Evolutionary conservation across 208 protist genomes (phyloP), one percentile per base, ranked within the genome.

Genomic region (Trypanosoma cruzi): DNA sequence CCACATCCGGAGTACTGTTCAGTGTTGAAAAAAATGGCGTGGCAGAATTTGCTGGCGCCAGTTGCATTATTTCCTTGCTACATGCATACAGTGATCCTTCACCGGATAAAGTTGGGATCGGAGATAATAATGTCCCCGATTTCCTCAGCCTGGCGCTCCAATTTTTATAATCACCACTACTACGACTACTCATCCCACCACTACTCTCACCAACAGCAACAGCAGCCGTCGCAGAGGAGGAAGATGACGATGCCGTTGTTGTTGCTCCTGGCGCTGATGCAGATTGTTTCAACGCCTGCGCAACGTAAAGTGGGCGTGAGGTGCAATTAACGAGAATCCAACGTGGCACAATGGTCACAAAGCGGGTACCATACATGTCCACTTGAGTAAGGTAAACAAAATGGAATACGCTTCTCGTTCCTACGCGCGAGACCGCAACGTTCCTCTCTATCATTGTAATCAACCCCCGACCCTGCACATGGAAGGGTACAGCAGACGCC

Each of bases 271-370:
- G 67, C 13, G 68, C 61, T 58, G 78, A 58, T 16, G 64, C 53
- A 28, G 80, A 2, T 18, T 28, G 16, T 59, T 68, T 73, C 65
- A 84, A 57, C 4, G 82, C 71, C 48, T 82, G 79, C 4, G 80
- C 85, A 10, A 89, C 77, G 69, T 88, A 91, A 20, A 96, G 70
- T 11, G 80, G 75, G 22, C 68, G 71, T 49, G 64, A 67, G 26
- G 72, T 91, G 65, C 87, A 85, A 75, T 97, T 97, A 20, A 90
- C 82, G n/a, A 97, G 26, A 22, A 93, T 70, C 89, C 92, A 97
- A 6, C 89, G 92, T 26, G 89, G 89, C 8, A 85, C 83, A 60
- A 97, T 86, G n/a, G 71, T 81, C 29, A 97, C 86, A 26, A 89
- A 79, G 20, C 84, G 49, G 1, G 81, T 70, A 5, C 92, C 89